These are phyloP conservation scores for Hemisphaericaspora xylanilytica DNA, from an alignment of 1,139 yeast species.

Conservation along the genomic window DNA sequence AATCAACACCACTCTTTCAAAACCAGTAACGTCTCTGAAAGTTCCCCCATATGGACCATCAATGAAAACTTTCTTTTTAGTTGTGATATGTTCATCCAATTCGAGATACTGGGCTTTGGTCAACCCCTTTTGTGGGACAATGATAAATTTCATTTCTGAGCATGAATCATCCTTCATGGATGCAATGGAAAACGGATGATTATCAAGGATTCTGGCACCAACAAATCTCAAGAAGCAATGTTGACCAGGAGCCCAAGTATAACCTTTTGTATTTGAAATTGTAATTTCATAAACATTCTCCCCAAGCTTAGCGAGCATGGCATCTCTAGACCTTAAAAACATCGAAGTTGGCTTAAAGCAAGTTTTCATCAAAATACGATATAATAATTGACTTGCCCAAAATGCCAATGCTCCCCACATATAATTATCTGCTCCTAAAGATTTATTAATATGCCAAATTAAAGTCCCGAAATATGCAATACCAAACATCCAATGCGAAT, in stretches of 20 bases:
- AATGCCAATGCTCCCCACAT: conserved; percentile 57
- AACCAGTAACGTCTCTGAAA: conserved; percentile 46
- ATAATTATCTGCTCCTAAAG: conserved; percentile 43
- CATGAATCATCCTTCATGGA: conserved; percentile 28
- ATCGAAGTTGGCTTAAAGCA: conserved; percentile 43
- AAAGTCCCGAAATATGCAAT: conserved; percentile 52
- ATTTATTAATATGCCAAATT: conserved; percentile 47
- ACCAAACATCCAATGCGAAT: conserved; percentile 59
- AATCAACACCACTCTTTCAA: conserved; percentile 46
- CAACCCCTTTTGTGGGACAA: conserved; percentile 52
- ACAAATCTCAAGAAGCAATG: conserved; percentile 54
- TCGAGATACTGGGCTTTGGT: conserved; percentile 35
- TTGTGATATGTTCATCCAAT: conserved; percentile 23
- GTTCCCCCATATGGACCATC: conserved; percentile 71
- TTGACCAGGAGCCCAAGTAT: conserved; percentile 60
- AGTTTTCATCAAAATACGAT: conserved; percentile 52
- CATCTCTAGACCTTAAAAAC: conserved; percentile 48
- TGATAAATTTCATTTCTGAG: conserved; percentile 43
- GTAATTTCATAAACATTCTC: conserved; percentile 41
- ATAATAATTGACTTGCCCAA: conserved; percentile 52
- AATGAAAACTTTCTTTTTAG: conserved; percentile 37
- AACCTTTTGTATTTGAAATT: conserved; percentile 36
- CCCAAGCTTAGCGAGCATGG: conserved; percentile 30
- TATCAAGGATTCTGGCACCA: conserved; percentile 47
- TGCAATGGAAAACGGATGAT: conserved; percentile 64